phyloP scores from a whole-genome alignment of 1,139 yeast species.

The Nakaseomyces delphensis region DNA sequence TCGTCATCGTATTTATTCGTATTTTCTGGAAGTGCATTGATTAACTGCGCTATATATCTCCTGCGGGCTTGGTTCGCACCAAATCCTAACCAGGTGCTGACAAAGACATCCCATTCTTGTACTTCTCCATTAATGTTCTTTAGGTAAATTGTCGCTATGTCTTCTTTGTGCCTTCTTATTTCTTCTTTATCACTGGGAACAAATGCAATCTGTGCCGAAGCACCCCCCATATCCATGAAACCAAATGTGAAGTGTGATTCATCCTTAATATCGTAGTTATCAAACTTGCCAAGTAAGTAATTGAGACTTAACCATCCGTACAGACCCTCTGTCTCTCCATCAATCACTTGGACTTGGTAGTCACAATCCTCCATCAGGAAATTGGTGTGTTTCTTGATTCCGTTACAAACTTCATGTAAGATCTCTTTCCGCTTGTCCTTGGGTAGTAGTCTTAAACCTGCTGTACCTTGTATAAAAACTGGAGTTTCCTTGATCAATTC shows the following conservation, averaged over 20 bases:
- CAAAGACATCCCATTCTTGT: conserved; percentile 65
- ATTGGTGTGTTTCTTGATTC: conserved; percentile 40
- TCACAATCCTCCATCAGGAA: conserved; percentile 48
- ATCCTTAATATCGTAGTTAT: conserved; percentile 36
- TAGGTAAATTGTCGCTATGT: conserved; percentile 48
- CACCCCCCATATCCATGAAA: conserved; percentile 90
- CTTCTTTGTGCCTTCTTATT: conserved; percentile 50
- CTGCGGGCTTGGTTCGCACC: conserved; percentile 75
- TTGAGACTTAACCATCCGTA: conserved; percentile 77
- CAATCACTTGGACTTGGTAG: conserved; percentile 60
- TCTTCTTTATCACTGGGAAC: conserved; percentile 52
- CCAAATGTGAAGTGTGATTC: conserved; percentile 50
- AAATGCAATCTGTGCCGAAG: conserved; percentile 74
- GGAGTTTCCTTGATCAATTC: conserved; percentile 52
- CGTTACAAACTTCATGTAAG: conserved; percentile 44
- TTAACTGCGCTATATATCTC: conserved; percentile 51
- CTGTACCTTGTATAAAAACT: conserved; percentile 66
- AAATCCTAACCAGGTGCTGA: conserved; percentile 76
- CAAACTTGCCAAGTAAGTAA: conserved; percentile 50
- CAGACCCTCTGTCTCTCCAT: conserved; percentile 72
- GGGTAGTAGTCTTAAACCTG: conserved; percentile 68
- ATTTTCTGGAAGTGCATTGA: conserved; percentile 37
- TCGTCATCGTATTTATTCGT: conserved; percentile 36
- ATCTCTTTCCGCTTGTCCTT: conserved; percentile 39
- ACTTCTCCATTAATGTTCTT: conserved; percentile 52